Percentiles rank a stretch among this genome's conserved stretches.
Conservation (phyloP, 2,329 filamentous ascomycete species). For the Diplodia mutila region DNA sequence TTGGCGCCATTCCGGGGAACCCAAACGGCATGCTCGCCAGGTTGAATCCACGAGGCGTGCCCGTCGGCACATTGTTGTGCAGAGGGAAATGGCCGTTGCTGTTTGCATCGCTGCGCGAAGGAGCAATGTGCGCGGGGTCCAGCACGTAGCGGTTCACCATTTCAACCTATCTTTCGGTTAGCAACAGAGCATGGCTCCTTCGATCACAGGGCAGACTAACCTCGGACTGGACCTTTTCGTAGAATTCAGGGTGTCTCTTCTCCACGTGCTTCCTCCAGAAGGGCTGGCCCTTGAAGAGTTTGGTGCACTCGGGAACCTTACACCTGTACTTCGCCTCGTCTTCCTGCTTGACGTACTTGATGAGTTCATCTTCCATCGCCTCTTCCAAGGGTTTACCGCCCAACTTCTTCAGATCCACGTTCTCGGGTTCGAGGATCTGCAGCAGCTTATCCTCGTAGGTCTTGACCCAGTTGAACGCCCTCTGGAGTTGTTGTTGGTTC, state of each 20-base stretch:
- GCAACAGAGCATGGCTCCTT: not conserved
- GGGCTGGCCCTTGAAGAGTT: constrained; percentile 94
- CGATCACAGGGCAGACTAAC: constrained; percentile 57
- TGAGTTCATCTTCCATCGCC: constrained; percentile 81
- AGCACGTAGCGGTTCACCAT: constrained; percentile 94
- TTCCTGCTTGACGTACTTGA: constrained; percentile 92
- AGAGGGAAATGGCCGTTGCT: constrained; percentile 95
- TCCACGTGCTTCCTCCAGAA: constrained; percentile 99
- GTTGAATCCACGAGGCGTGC: constrained; percentile 91
- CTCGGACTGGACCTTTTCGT: constrained; percentile 77
- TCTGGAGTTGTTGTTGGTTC: constrained; percentile 86
- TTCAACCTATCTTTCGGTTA: constrained; percentile 64
- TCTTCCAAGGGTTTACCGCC: constrained; percentile 87
- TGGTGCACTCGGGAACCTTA: constrained; percentile 93
- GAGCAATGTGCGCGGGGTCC: constrained; percentile 91
- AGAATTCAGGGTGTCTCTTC: constrained; percentile 91
- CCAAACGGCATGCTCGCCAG: constrained; percentile 70
- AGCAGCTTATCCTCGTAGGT: constrained; percentile 97
- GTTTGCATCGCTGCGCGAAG: constrained; percentile 89
- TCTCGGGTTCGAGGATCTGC: constrained; percentile 88
- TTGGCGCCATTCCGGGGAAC: constrained; percentile 58
- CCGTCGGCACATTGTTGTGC: constrained; percentile 73
- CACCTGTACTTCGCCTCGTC: constrained; percentile 97
- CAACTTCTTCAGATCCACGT: constrained; percentile 84
- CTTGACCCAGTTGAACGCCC: constrained; percentile 98